phyloP scores from a whole-genome alignment of 2,329 filamentous ascomycete species.

The Pseudocercospora cruenta region DNA sequence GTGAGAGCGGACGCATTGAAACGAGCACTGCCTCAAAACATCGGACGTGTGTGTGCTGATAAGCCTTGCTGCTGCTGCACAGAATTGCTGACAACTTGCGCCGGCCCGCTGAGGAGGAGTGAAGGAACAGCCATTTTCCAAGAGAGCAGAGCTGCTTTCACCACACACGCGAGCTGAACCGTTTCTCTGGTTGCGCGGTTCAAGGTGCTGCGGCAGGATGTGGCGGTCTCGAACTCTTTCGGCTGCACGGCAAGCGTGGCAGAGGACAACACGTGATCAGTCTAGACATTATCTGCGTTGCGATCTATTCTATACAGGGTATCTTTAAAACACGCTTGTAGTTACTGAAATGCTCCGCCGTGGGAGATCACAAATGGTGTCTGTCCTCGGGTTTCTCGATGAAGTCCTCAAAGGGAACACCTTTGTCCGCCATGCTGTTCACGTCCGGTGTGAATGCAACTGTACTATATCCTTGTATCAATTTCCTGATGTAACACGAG shows the following conservation, averaged over 20 bases:
- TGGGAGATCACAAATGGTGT: not conserved
- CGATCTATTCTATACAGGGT: not conserved
- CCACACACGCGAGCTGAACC: not conserved
- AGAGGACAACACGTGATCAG: too few relatives aligned
- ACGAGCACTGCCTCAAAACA: not conserved
- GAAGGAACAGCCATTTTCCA: not conserved
- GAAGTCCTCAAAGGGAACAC: not conserved
- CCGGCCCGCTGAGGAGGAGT: not conserved
- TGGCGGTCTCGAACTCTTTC: not conserved
- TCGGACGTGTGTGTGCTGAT: not conserved
- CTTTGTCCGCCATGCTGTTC: not conserved
- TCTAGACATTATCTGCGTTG: too few relatives aligned
- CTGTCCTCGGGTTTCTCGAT: not conserved
- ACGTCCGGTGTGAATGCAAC: constrained; percentile 13
- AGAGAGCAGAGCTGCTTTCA: not conserved
- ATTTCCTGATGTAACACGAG: constrained; percentile 29
- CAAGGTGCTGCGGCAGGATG: not conserved
- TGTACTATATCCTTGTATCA: constrained; percentile 16
- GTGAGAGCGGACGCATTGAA: not conserved
- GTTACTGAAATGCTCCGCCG: not conserved
- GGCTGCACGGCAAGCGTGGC: not conserved
- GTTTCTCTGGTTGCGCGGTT: not conserved
- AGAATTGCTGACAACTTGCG: not conserved
- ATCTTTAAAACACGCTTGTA: not conserved
- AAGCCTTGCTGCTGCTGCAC: not conserved